Base-by-base conservation (phyloP, 2,329 filamentous ascomycete genomes). In the Leptographium wingfieldii region DNA sequence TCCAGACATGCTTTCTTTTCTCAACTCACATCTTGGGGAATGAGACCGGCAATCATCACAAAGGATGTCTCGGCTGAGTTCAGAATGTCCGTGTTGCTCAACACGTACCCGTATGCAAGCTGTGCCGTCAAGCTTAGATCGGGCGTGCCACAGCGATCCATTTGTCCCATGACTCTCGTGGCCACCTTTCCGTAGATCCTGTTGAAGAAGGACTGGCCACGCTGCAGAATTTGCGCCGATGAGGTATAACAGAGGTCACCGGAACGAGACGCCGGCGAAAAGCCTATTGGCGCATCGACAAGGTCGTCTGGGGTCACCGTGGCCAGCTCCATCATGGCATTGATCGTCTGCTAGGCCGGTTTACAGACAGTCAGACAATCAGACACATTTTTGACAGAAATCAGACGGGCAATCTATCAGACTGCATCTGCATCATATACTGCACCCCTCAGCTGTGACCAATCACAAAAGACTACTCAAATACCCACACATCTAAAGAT, bases 111-210 rank as follows among this genome's bases (percentile, higher is more conserved):
- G 64, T 81, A 81, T 63, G 77, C 71, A 55, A 81, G 68, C 16
- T 76, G 70, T 1, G 76, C 77, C 2, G 73, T 70, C 56, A 78
- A 66, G 1, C 76, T 77, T 5, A 81, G 68, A 64, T 81, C 78
- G 59, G 78, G 74, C 5, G 76, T 78, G 11, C 78, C 78, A 10
- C 71, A 77, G 49, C 68, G 68, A 63, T 78, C 74, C 73, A 81
- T 74, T 58, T 77, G 73, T 0, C 71, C 68, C 73, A 77, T 77
- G 57, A 80, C 72, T 12, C 75, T 69, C 61, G 68, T 69, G 9
- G 74, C 69, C n/a, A 80, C 70, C 62, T 78, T 78, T 64, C 77
- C 77, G 65, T 81, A 81, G 29, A 79, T 66, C 27, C 66, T 69
- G 59, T 77, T 70, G 65, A 80, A 81, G 68, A 79, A 79, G 22